These are phyloP conservation scores for Pascua guehoae DNA, from an alignment of 1,284 basidiomycete species.

Conservation along the genomic window DNA sequence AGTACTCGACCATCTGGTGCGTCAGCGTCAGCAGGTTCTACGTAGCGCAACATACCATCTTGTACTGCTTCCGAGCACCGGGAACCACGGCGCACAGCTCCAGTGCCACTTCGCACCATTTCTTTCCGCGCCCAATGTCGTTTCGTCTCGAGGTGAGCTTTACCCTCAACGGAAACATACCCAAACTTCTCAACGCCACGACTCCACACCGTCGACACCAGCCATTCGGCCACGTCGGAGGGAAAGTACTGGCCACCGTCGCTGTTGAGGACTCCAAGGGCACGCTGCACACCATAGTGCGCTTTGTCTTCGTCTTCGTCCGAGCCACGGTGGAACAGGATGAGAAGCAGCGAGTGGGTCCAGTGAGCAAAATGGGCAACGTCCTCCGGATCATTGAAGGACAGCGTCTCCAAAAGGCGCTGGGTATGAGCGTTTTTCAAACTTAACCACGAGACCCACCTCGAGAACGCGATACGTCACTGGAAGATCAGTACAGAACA, in stretches of 20 bases:
- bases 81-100: not conserved
- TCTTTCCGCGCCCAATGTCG: not conserved
- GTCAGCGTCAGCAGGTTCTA: not conserved
- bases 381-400: not conserved
- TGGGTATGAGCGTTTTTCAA: not conserved
- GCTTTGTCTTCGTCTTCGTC: slow-evolving; percentile 2
- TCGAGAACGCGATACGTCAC: not conserved
- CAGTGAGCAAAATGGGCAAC: slow-evolving; percentile 1
- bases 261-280: not conserved
- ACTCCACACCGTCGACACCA: slow-evolving; percentile 2
- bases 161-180: not conserved
- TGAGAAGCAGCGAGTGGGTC: slow-evolving; percentile 4
- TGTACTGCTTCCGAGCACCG: not conserved
- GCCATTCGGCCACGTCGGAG: slow-evolving; percentile 2
- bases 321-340: slow-evolving; percentile 6
- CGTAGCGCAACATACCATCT: not conserved
- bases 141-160: not conserved
- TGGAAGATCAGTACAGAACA: not conserved
- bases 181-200: slow-evolving; percentile 1
- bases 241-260: not conserved
- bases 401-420: not conserved
- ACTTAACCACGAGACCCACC: not conserved
- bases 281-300: not conserved
- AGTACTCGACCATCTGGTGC: slow-evolving; percentile 3
- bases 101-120: slow-evolving; percentile 5